Conservation (phyloP, 2,329 filamentous ascomycete species). For the Apiospora sp. region DNA sequence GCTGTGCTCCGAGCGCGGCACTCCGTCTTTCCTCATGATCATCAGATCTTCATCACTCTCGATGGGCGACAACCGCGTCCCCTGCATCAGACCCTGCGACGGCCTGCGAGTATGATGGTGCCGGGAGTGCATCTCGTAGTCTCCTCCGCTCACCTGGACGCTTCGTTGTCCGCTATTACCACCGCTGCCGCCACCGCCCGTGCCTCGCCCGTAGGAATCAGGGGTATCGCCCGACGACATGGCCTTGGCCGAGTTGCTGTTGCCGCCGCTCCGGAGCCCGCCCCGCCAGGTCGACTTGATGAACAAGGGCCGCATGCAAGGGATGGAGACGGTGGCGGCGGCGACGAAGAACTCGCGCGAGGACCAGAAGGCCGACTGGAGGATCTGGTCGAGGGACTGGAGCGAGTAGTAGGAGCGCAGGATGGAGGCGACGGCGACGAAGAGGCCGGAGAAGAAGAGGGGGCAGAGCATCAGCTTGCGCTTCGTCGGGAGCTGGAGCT, state of each 20-base stretch:
- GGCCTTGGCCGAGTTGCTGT: not conserved
- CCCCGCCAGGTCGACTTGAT: conserved; percentile 21
- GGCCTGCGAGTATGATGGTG: not conserved
- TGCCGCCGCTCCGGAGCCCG: not conserved
- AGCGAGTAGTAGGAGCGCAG: conserved; percentile 23
- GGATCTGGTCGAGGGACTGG: not conserved
- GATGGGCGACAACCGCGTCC: not conserved
- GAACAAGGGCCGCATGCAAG: conserved; percentile 25
- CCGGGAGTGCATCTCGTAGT: not conserved
- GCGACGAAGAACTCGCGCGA: conserved; percentile 26
- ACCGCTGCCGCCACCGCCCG: not conserved
- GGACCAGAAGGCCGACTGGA: conserved; percentile 22
- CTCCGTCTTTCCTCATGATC: not conserved
- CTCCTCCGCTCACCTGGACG: not conserved
- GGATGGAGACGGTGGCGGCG: conserved; percentile 23
- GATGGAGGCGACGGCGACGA: conserved; percentile 21
- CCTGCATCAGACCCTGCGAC: not conserved
- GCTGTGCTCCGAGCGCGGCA: not conserved
- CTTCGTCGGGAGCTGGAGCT: conserved; percentile 17
- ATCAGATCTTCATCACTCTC: not conserved
- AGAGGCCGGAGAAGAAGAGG: conserved; percentile 25
- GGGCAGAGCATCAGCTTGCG: conserved; percentile 22
- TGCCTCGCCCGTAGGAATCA: not conserved
- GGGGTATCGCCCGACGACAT: not conserved
- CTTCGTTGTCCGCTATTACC: not conserved